Evolutionary conservation across 2,329 filamentous ascomycete genomes (phyloP), one percentile per base, ranked within the genome.

Genomic region (Chalara sp.): DNA sequence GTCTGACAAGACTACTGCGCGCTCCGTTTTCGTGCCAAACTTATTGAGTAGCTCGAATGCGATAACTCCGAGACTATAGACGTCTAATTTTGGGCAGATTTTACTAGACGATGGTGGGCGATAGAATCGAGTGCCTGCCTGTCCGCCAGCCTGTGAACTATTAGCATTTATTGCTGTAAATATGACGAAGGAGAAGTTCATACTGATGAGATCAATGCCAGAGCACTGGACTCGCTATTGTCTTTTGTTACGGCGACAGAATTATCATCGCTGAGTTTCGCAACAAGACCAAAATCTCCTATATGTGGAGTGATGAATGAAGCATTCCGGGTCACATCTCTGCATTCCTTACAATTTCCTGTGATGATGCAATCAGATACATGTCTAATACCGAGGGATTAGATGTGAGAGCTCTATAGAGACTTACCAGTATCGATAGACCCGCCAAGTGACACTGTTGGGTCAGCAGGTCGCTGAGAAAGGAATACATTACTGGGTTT

Each of bases 401-500:
- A 21, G 21, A 21, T 21, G 21, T 3, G 21, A 21, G 21, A 21
- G 21, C 21, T 21, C 21, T 21, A 21, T 21, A 21, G 21, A 21
- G 21, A 37, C 35, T 8, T 37, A 37, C 35, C 35, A 10, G 35
- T 59, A 42, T 76, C 67, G n/a, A 76, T 67, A 21, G 69, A 72
- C 13, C 76, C 72, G 4, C 71, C 64, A 1, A 69, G 51, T 6
- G 52, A 41, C 32, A 33, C 41, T 35, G 54, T 47, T 46, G 67
- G 43, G 61, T 61, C 58, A 56, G 29, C 55, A 2, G 65, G 8
- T 21, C 8, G 73, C 62, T 2, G 21, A 21, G 76, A 78, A 0
- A 87, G 68, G 64, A 87, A 85, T 31, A 87, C 78, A 56, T 87
- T 87, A 3, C 77, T 79, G 0, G 83, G 83, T 59, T 87, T 87